Evolutionary conservation across 805 yeast species (phyloP).

Genomic region (Yarrowia sp.): DNA sequence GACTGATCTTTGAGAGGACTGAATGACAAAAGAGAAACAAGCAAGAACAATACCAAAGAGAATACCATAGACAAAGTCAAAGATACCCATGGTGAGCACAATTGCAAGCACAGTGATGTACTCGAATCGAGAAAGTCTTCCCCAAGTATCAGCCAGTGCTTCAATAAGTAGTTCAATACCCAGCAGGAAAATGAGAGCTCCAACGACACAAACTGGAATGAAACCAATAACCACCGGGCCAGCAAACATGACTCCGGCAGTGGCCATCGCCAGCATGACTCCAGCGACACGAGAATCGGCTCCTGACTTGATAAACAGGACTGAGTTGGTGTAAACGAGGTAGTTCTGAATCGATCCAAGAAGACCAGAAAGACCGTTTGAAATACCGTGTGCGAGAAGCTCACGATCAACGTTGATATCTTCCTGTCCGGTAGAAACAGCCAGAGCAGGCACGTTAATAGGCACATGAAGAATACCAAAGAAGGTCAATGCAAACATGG

Average conservation of each 20-base stretch:
- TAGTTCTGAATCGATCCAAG: conserved; percentile 91
- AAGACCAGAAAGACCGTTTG: conserved; percentile 80
- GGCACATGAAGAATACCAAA: conserved; percentile 97
- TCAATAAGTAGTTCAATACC: conserved; percentile 90
- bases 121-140: conserved; percentile 71
- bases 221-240: conserved; percentile 93
- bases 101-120: conserved; percentile 80
- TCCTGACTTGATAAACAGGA: conserved; percentile 88
- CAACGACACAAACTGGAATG: conserved; percentile 95
- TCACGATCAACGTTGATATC: conserved; percentile 86
- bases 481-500: conserved; percentile 93
- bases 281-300: conserved; percentile 91
- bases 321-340: conserved; percentile 89
- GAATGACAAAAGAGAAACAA: conserved; percentile 91
- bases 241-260: conserved; percentile 72
- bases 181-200: conserved; percentile 80
- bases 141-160: conserved; percentile 80
- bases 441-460: conserved; percentile 94
- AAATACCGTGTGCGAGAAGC: conserved; percentile 89
- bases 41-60: conserved; percentile 88
- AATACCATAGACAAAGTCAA: conserved; percentile 93
- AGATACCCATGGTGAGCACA: conserved; percentile 91
- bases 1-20: conserved; percentile 80
- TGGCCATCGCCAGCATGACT: conserved; percentile 78
- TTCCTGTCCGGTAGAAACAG: conserved; percentile 80